Percentiles rank a stretch among this genome's conserved stretches.
phyloP scores from a whole-genome alignment of 768 basidiomycete genomes.

The Clitopilus passeckerianus region DNA sequence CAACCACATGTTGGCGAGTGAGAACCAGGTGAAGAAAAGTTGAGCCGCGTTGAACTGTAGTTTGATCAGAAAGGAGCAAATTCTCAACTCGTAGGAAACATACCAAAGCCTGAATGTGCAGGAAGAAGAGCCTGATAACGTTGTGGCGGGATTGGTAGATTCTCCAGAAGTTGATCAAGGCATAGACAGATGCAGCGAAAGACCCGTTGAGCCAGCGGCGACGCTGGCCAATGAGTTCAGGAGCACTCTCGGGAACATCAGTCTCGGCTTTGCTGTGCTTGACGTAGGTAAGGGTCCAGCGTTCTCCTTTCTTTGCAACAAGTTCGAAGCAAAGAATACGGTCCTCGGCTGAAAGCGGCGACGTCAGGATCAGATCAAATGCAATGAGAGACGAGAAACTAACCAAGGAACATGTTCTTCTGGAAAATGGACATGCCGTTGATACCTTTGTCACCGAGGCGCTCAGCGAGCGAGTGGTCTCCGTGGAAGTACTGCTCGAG shows the following conservation, averaged over 20 bases:
- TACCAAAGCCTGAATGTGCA: constrained; percentile 89
- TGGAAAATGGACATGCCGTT: constrained; percentile 97
- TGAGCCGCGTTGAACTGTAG: constrained; percentile 77
- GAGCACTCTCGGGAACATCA: constrained; percentile 88
- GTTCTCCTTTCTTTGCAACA: constrained; percentile 82
- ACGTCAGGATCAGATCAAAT: neutral
- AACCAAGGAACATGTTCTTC: constrained; percentile 69
- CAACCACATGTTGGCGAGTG: constrained; percentile 87
- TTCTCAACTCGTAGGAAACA: constrained; percentile 17
- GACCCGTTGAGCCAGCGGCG: constrained; percentile 97
- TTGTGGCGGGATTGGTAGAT: constrained; percentile 86
- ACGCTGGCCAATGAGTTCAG: constrained; percentile 91
- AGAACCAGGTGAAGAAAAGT: constrained; percentile 90
- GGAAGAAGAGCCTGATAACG: constrained; percentile 89
- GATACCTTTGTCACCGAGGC: constrained; percentile 89
- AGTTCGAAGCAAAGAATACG: constrained; percentile 97
- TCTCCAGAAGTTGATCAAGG: constrained; percentile 85
- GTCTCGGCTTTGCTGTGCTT: constrained; percentile 96
- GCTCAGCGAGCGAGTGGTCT: constrained; percentile 85
- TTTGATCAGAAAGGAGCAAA: neutral
- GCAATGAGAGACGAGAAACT: constrained; percentile 3
- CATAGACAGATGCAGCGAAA: constrained; percentile 89
- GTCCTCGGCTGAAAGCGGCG: constrained; percentile 62
- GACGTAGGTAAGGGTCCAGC: constrained; percentile 87
- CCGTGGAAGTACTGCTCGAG: constrained; percentile 85